Percentiles rank a stretch among this genome's conserved stretches.
phyloP scores from a whole-genome alignment of 2,329 filamentous ascomycete genomes.

The Geoglossum cookeanum region DNA sequence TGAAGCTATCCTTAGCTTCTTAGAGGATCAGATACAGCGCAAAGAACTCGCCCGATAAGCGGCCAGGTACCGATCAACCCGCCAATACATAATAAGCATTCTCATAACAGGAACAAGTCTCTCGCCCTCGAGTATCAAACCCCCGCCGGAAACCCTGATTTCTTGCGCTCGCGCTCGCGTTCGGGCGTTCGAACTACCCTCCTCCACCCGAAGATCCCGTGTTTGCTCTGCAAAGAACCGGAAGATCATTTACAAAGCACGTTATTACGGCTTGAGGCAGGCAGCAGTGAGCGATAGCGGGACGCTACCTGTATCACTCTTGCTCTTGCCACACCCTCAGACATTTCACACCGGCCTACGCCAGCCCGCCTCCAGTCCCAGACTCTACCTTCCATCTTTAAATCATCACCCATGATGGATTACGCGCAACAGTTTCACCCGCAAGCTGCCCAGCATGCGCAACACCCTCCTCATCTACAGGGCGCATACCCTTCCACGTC shows the following conservation, averaged over 20 bases:
- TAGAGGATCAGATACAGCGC: background rate
- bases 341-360: background rate
- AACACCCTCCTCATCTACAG: constrained; percentile 10
- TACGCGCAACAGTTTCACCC: constrained; percentile 11
- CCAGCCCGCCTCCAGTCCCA: background rate
- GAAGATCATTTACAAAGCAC: background rate
- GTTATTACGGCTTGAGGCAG: background rate
- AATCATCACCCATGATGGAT: constrained; percentile 11
- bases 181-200: background rate
- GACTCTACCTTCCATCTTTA: background rate
- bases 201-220: background rate
- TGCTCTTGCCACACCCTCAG: background rate
- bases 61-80: background rate
- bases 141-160: background rate
- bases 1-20: background rate
- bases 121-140: background rate
- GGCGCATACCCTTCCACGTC: constrained; percentile 9
- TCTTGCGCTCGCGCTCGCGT: background rate
- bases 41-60: constrained; percentile 1
- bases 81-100: background rate
- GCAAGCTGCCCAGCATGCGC: constrained; percentile 5
- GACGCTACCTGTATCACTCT: background rate
- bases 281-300: constrained; percentile 2
- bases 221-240: background rate
- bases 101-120: background rate